A percentile compares a stretch with the other conserved stretches of the same genome.
phyloP scores from a whole-genome alignment of 306 rosid species.

The Pterocarpus santalinus region DNA sequence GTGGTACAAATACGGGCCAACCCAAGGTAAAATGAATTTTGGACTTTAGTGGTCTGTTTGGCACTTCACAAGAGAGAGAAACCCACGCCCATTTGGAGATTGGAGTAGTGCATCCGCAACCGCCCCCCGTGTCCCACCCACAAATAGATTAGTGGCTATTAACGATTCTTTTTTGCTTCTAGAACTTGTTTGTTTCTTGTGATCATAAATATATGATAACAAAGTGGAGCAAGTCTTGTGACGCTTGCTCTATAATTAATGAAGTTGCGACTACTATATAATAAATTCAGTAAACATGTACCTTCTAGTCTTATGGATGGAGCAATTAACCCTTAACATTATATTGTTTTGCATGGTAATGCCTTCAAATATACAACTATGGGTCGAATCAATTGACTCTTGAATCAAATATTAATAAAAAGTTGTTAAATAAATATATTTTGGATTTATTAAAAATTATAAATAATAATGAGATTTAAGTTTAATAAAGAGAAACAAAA shows the following conservation, averaged over 20 bases:
- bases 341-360: not conserved
- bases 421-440: no score
- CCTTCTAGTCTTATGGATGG: not conserved
- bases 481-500: no score
- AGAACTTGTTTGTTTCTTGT: conserved; percentile 34
- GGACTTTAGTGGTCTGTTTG: conserved; percentile 27
- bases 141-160: conserved; percentile 25
- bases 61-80: not conserved
- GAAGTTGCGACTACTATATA: not conserved
- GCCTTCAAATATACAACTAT: not conserved
- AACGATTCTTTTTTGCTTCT: not conserved
- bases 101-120: conserved; percentile 28
- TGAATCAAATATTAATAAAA: not conserved
- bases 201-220: not conserved
- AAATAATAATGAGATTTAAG: no score
- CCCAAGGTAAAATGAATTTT: conserved; percentile 2
- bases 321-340: not conserved
- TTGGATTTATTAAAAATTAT: no score
- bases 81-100: not conserved
- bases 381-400: no score
- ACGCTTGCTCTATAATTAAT: not conserved
- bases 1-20: conserved; percentile 24
- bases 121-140: conserved; percentile 66
- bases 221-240: not conserved
- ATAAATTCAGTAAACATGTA: not conserved